phyloP scores from a whole-genome alignment of 768 basidiomycete species.

The Dentipellis sp. region DNA sequence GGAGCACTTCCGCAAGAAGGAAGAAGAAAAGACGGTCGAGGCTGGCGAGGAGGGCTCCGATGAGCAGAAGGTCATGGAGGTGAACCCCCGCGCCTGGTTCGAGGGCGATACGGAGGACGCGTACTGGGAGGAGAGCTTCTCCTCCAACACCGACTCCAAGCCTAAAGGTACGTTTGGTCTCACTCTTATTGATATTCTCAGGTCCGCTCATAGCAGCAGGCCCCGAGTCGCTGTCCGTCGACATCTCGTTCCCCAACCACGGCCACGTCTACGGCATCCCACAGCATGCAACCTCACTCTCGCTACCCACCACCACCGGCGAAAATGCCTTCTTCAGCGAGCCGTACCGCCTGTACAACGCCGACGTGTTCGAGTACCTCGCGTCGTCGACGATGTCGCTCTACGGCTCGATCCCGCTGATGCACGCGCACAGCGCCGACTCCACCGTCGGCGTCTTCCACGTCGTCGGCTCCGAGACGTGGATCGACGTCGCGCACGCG shows the following conservation, averaged over 20 bases:
- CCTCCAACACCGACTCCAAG: constrained; percentile 84
- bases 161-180: constrained; percentile 60
- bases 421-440: constrained; percentile 85
- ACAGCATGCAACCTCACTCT: constrained; percentile 87
- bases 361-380: constrained; percentile 94
- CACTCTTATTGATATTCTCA: neutral
- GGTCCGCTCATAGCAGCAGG: constrained; percentile 38
- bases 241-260: constrained; percentile 89
- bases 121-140: constrained; percentile 86
- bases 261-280: constrained; percentile 93
- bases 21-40: constrained; percentile 36
- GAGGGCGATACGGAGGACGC: constrained; percentile 80
- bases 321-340: constrained; percentile 71
- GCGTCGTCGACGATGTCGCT: constrained; percentile 71
- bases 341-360: constrained; percentile 91
- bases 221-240: constrained; percentile 87
- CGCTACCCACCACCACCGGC: constrained; percentile 82
- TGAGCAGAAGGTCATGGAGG: constrained; percentile 44
- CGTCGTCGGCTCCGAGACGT: constrained; percentile 83
- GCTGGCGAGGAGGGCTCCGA: constrained; percentile 30
- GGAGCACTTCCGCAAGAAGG: constrained; percentile 88
- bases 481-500: constrained; percentile 82
- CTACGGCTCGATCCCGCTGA: constrained; percentile 86
- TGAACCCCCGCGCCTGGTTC: constrained; percentile 65
- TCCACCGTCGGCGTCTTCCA: constrained; percentile 90